Evolutionary conservation across 208 protist species (phyloP).

Genomic region (Acanthamoeba healyi): DNA sequence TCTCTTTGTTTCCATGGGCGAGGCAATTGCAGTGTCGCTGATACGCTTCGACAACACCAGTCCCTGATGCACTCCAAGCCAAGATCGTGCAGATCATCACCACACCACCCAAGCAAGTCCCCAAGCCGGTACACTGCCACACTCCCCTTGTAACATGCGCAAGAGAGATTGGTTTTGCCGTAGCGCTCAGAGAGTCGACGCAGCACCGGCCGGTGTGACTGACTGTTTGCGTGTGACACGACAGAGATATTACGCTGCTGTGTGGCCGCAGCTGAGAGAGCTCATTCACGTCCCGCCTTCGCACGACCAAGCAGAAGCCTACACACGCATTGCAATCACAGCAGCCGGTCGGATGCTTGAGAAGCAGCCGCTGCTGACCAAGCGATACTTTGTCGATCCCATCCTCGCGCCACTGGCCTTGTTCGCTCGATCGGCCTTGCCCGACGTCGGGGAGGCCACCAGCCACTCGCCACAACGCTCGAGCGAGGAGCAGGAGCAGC

Average conservation of each 20-base stretch:
- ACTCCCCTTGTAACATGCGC: too few relatives aligned
- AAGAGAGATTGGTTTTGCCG: too few relatives aligned
- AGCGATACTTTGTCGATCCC: not conserved
- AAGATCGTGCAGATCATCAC: conserved; percentile 26
- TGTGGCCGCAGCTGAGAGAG: conserved; percentile 5
- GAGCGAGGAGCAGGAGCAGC: too few relatives aligned
- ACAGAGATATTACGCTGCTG: conserved; percentile 9
- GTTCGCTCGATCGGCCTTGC: not conserved
- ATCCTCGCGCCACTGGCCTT: conserved; percentile 3
- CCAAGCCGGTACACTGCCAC: not conserved
- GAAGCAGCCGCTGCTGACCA: conserved; percentile 4
- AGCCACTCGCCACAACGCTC: too few relatives aligned
- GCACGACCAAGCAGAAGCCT: not conserved
- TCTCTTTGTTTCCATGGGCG: not conserved
- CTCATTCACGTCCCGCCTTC: not conserved
- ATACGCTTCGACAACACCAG: too few relatives aligned
- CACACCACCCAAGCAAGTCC: conserved; percentile 12
- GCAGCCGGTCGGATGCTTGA: not conserved
- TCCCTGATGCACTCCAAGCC: not conserved
- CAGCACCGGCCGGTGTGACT: too few relatives aligned
- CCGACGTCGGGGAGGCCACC: not conserved
- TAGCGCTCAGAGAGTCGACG: too few relatives aligned
- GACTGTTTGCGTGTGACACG: too few relatives aligned
- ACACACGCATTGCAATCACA: not conserved
- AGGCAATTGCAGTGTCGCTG: too few relatives aligned